Evolutionary conservation across 352 stramenopile genomes (phyloP).

Genomic region (Phytopythium delawarense): DNA sequence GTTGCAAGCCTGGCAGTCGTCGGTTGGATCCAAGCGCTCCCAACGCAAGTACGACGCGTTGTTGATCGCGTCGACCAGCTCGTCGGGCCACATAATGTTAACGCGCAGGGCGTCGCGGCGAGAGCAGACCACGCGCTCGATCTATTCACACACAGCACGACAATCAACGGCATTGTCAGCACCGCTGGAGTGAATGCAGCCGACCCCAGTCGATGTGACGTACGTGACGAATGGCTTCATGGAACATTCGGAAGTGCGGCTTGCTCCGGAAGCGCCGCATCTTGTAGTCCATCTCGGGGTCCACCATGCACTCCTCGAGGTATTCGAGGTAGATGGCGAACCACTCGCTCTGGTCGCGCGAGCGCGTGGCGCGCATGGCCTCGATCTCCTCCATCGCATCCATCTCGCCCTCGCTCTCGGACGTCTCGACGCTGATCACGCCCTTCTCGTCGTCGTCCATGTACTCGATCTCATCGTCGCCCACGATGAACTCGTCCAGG

Average conservation of each 20-base stretch:
- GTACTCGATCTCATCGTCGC: conserved; percentile 80
- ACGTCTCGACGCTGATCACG: conserved; percentile 55
- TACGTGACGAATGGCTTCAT: conserved; percentile 59
- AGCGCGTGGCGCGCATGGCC: conserved; percentile 30
- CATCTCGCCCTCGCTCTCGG: conserved; percentile 36
- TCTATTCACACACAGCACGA: conserved; percentile 13
- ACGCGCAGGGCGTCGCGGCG: conserved; percentile 64
- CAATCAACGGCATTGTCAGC: background rate
- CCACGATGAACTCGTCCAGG: conserved; percentile 76
- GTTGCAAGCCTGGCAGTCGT: conserved; percentile 75
- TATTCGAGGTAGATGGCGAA: conserved; percentile 85
- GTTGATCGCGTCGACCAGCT: conserved; percentile 57
- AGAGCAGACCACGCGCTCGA: conserved; percentile 70
- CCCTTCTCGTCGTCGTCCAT: conserved; percentile 83
- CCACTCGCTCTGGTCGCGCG: conserved; percentile 70
- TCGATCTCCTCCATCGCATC: conserved; percentile 39
- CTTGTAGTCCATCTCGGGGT: conserved; percentile 54
- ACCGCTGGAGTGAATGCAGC: background rate
- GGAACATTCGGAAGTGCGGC: conserved; percentile 40
- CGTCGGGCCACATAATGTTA: conserved; percentile 62
- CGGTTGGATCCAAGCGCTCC: conserved; percentile 19
- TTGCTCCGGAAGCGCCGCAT: conserved; percentile 33
- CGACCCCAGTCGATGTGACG: conserved; percentile 9
- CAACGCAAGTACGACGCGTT: conserved; percentile 37
- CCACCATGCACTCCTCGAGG: conserved; percentile 66